Conservation (phyloP, 495 filamentous ascomycete species). For the Cryomyces minteri region DNA sequence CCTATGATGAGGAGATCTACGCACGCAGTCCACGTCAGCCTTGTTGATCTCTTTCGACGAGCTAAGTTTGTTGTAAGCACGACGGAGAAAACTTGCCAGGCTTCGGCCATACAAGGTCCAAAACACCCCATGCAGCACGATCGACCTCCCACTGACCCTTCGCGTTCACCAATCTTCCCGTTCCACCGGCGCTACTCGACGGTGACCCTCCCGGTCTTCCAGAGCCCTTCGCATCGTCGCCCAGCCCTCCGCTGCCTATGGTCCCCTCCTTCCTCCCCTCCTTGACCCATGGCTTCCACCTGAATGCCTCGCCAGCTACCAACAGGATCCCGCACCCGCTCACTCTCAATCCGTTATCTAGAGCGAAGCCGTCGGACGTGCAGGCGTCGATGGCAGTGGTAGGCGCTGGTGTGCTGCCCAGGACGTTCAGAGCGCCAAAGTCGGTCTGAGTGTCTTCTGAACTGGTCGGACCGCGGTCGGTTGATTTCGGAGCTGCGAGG, state of each 20-base stretch:
- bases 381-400: slow-evolving; percentile 70
- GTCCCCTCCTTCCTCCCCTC: slow-evolving; percentile 9
- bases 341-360: slow-evolving; percentile 60
- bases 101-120: slow-evolving; percentile 73
- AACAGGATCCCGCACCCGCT: slow-evolving; percentile 50
- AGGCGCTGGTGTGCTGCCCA: slow-evolving; percentile 56
- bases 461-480: slow-evolving; percentile 39
- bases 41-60: not conserved
- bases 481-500: slow-evolving; percentile 13
- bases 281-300: slow-evolving; percentile 63
- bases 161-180: slow-evolving; percentile 37
- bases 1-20: slow-evolving; percentile 85
- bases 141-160: slow-evolving; percentile 54
- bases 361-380: slow-evolving; percentile 54
- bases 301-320: slow-evolving; percentile 70
- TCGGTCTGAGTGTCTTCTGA: slow-evolving; percentile 53
- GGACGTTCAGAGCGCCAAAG: slow-evolving; percentile 56
- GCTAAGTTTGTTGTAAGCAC: slow-evolving; percentile 1
- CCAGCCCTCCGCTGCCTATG: slow-evolving; percentile 14
- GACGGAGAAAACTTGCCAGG: slow-evolving; percentile 43
- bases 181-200: slow-evolving; percentile 5
- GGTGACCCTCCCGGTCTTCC: slow-evolving; percentile 1
- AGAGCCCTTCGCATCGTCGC: slow-evolving; percentile 11
- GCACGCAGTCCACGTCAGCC: not conserved
- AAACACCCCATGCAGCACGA: slow-evolving; percentile 51